Evolutionary conservation across 495 filamentous ascomycete species (phyloP), one percentile per base, ranked within the genome.

Genomic region (Amphirosellinia nigrospora): DNA sequence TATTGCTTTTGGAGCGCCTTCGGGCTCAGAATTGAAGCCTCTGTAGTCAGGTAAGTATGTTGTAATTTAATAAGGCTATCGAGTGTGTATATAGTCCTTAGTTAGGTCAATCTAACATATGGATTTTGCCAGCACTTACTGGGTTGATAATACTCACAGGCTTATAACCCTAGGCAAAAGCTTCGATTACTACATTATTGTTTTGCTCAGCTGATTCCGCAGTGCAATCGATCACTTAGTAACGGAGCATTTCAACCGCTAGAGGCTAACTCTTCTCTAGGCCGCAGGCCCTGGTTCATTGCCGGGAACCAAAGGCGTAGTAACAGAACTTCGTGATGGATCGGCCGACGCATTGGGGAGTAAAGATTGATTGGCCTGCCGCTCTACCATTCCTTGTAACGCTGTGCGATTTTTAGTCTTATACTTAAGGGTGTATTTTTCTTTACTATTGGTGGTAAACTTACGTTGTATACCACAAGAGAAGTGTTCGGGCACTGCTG

Each of bases 221-320:
- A 10, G 60, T 77, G 60, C 82, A 83, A 34, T 71, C 81, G 10
- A 73, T 11, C 6, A 85, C 77, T 2, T 68, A 68, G 38, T 80
- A 78, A 15, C 83, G 82, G 0, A 85, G 78, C 0, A 67, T 53
- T 26, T 73, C 69, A 1, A 84, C 70, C 1, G 81, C 81, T 13
- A 68, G 38, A 1, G 64, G 66, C 16, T 77, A 60, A 30, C 76
- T 77, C 46, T 81, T 84, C 1, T 72, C 68, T 60, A 76, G 73
- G 53, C 77, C 61, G 6, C 76, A 32, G 19, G 15, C 16, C 48
- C 63, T 41, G 9, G 21, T n/a, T 48, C 32, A 19, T 56, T 4
- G 3, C 66, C 61, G n/a, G 21, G 38, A 30, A 46, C 16, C 3
- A 43, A 48, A 9, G 69, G 52, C 10, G 58, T 53, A 38, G 53